A percentile compares a stretch with the other conserved stretches of the same genome.
phyloP scores from a whole-genome alignment of 345 rosid genomes.

The Erodium maritimum region DNA sequence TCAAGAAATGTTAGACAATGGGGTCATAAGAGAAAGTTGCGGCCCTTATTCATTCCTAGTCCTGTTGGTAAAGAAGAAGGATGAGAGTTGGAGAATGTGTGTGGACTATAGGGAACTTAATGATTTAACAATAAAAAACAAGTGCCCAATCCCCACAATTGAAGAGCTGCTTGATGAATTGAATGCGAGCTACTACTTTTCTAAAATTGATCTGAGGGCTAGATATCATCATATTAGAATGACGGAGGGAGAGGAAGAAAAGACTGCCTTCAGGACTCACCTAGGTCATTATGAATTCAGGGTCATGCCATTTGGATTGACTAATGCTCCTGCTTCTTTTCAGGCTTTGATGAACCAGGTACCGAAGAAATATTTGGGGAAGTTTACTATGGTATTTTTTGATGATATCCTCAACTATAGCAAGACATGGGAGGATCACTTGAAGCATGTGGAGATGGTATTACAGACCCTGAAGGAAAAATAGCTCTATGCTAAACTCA shows the following conservation, averaged over 20 bases:
- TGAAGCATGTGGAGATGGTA: not conserved
- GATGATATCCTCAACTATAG: not conserved
- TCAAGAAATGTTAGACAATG: too few species aligned
- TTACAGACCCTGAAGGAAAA: not conserved
- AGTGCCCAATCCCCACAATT: not conserved
- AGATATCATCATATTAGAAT: not conserved
- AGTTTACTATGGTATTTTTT: not conserved
- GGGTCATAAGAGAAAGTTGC: too few species aligned
- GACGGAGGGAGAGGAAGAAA: not conserved
- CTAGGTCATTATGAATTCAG: not conserved
- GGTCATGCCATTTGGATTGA: constrained; percentile 2
- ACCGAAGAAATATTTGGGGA: not conserved
- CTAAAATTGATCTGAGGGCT: not conserved
- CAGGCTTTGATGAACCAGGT: not conserved
- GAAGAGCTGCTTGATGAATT: not conserved
- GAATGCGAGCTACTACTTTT: not conserved
- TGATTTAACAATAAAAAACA: not conserved
- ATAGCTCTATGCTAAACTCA: not conserved
- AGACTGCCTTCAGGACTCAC: constrained; percentile 1
- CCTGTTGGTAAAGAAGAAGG: too few species aligned
- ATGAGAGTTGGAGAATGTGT: too few species aligned
- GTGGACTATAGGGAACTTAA: too few species aligned
- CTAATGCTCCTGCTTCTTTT: not conserved
- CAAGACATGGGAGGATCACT: not conserved
- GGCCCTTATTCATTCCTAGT: too few species aligned